Base-by-base conservation (phyloP, 495 filamentous ascomycete genomes). In the Beverwykella pulmonaria region DNA sequence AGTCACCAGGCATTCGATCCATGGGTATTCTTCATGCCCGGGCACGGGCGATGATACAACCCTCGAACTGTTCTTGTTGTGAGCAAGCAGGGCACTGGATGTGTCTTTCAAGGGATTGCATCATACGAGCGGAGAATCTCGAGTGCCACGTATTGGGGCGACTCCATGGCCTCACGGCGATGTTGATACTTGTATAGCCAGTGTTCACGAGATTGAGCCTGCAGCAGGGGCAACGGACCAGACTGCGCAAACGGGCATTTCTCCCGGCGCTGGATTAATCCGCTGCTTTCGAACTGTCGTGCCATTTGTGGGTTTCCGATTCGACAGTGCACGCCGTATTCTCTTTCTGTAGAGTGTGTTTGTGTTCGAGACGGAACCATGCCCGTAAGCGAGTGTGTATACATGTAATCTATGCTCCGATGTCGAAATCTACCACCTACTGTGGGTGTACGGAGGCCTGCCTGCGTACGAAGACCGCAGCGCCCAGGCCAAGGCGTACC, bases 361-460 rank as follows among this genome's bases (percentile, higher is more conserved):
- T 25, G n/a, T 2, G 48, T 50, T 50, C 48, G 48, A 50, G 48
- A 19, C 48, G 48, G 20, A 12, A 25, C 48, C 20, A 25, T 12
- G 48, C 25, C 48, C 48, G 48, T 50, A 25, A 50, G 48, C 48
- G 39, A 44, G 39, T 44, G 9, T 9, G 6, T 50, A 27, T 23
- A 50, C 20, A 50, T 3, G 48, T n/a, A 50, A 50, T 50, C 48
- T 50, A 50, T 50, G 25, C 25, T 25, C 48, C 48, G 25, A 50
- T 23, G 25, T 26, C 48, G 25, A 27, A 34, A 50, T 47, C 15
- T 47, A 47, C 44, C 4, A 4, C 4, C 8, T 44, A 44, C 39
- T 44, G 39, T 50, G 48, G 48, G 48, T 23, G 48, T 12, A 50
- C 20, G 48, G 20, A 27, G 48, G 20, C 15, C 44, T 7, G 44